Evolutionary conservation across 305 asterid genomes (phyloP).

Genomic region (Plantago coronopus): DNA sequence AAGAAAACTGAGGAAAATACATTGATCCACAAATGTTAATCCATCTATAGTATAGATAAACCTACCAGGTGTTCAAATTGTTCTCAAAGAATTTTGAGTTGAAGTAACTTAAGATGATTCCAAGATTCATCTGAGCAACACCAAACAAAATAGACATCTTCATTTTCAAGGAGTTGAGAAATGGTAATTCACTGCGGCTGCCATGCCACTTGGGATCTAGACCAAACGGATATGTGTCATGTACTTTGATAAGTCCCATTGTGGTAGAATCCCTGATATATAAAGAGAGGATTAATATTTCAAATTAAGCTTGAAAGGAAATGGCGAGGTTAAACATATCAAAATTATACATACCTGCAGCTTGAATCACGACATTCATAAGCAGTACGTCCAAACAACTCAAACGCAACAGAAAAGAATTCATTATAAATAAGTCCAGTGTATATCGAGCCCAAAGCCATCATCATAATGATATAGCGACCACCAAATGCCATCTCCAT

Average conservation of each 20-base stretch:
- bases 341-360: constrained; percentile 35
- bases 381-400: constrained; percentile 44
- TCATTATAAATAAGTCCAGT: constrained; percentile 47
- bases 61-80: constrained; percentile 45
- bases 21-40: constrained; percentile 7
- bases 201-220: constrained; percentile 53
- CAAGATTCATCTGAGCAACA: constrained; percentile 61
- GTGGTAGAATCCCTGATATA: constrained; percentile 38
- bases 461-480: constrained; percentile 48
- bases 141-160: constrained; percentile 54
- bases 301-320: not conserved
- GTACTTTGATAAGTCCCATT: constrained; percentile 36
- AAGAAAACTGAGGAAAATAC: not conserved
- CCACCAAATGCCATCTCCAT: constrained; percentile 57
- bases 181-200: constrained; percentile 46
- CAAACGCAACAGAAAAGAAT: constrained; percentile 47
- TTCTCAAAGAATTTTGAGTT: constrained; percentile 43
- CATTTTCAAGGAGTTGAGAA: constrained; percentile 51
- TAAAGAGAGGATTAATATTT: constrained; percentile 14
- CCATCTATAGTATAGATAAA: constrained; percentile 8
- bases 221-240: constrained; percentile 44
- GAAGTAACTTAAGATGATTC: constrained; percentile 45
- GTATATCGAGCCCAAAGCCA: constrained; percentile 49
- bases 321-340: constrained; percentile 5
- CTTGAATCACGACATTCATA: constrained; percentile 42